These are phyloP conservation scores for Lecanicillium sp. DNA, from an alignment of 2,329 filamentous ascomycete genomes.

Conservation along the genomic window DNA sequence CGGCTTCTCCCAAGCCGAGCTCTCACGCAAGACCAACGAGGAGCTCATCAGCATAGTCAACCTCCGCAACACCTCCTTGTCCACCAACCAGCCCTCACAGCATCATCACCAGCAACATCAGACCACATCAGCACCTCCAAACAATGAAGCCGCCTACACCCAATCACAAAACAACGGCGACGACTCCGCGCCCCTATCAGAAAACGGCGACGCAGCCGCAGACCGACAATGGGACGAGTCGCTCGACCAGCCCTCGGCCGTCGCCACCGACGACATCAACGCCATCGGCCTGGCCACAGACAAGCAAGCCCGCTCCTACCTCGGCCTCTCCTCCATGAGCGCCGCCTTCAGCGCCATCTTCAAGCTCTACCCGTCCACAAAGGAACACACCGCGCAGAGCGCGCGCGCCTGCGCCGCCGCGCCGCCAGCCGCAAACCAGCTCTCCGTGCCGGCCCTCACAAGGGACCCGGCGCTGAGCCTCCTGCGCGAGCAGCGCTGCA, in stretches of 20 bases:
- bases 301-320: slow-evolving; percentile 49
- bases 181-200: slow-evolving; percentile 17
- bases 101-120: background rate
- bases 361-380: slow-evolving; percentile 21
- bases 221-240: slow-evolving; percentile 22
- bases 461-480: slow-evolving; percentile 33
- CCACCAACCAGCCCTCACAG: background rate
- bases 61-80: background rate
- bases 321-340: slow-evolving; percentile 57
- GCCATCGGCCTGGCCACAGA: slow-evolving; percentile 36
- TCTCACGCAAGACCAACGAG: slow-evolving; percentile 13
- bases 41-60: slow-evolving; percentile 14
- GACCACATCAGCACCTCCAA: background rate
- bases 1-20: slow-evolving; percentile 8
- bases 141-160: too few species aligned
- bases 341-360: slow-evolving; percentile 53
- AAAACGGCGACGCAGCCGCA: slow-evolving; percentile 17
- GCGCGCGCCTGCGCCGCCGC: slow-evolving; percentile 16
- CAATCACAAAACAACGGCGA: slow-evolving; percentile 6
- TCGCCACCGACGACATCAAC: slow-evolving; percentile 24
- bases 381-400: slow-evolving; percentile 17
- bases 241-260: slow-evolving; percentile 14
- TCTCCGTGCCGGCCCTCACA: slow-evolving; percentile 25
- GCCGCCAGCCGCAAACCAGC: slow-evolving; percentile 17
- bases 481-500: slow-evolving; percentile 28